phyloP scores from a whole-genome alignment of 805 yeast genomes.

The Candida cerambycidarum region DNA sequence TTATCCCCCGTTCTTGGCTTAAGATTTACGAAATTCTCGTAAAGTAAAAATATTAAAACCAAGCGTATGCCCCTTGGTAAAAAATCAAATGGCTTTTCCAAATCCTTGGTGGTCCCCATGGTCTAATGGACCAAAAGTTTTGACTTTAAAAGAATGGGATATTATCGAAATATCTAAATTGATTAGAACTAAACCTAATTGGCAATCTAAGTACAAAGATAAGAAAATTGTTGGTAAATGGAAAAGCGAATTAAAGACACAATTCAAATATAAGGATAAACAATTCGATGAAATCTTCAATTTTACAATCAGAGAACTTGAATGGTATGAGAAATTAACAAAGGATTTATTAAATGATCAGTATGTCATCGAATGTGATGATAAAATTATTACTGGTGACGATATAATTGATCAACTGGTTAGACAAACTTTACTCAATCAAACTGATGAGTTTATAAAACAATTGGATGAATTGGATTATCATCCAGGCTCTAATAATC shows the following conservation, averaged over 20 bases:
- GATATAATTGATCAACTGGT: conserved; percentile 13
- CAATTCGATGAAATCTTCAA: conserved; percentile 20
- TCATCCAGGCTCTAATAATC: conserved; percentile 37
- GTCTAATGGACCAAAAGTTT: conserved; percentile 14
- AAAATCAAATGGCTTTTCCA: conserved; percentile 5
- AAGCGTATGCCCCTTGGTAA: background rate
- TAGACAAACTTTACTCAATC: conserved; percentile 14
- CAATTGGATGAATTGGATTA: conserved; percentile 27
- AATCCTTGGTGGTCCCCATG: conserved; percentile 10
- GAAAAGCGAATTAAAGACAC: conserved; percentile 19
- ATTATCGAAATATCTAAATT: conserved; percentile 17
- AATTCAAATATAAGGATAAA: conserved; percentile 12
- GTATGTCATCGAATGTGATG: conserved; percentile 21
- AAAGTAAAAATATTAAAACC: background rate
- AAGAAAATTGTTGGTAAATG: conserved; percentile 18
- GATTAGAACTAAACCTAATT: conserved; percentile 19
- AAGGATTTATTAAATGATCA: background rate
- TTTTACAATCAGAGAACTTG: conserved; percentile 29
- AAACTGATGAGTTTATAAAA: conserved; percentile 15
- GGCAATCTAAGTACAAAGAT: conserved; percentile 20
- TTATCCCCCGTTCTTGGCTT: background rate
- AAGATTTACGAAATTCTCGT: conserved; percentile 2
- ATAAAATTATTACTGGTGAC: conserved; percentile 21
- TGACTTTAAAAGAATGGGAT: conserved; percentile 17
- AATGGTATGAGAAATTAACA: conserved; percentile 22